Evolutionary conservation across 2,329 filamentous ascomycete species (phyloP).

Genomic region (Dactylellina parvicollis): DNA sequence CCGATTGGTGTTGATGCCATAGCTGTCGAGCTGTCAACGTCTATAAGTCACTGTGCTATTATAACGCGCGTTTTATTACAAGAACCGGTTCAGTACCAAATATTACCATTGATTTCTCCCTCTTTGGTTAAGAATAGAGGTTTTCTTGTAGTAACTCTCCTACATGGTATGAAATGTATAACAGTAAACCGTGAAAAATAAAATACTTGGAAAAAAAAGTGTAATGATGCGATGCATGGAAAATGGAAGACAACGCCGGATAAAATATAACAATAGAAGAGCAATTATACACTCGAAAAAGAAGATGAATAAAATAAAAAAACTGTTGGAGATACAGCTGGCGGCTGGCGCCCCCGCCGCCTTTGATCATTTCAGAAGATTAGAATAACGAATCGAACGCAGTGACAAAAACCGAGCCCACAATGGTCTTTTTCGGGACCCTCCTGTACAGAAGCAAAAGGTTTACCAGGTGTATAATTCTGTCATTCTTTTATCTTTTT

Average conservation of each 20-base stretch:
- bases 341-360: too few species aligned
- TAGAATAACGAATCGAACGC: background rate
- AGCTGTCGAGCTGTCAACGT: too few species aligned
- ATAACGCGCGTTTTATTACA: background rate
- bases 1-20: too few species aligned
- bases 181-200: slow-evolving; percentile 15
- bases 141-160: background rate
- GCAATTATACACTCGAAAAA: slow-evolving; percentile 34
- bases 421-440: background rate
- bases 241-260: slow-evolving; percentile 1
- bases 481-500: slow-evolving; percentile 14
- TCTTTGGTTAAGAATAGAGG: slow-evolving; percentile 23
- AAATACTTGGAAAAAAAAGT: background rate
- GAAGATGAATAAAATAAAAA: slow-evolving; percentile 1
- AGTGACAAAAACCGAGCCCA: background rate
- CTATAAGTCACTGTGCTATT: too few species aligned
- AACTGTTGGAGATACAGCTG: too few species aligned
- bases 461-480: slow-evolving; percentile 11
- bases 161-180: slow-evolving; percentile 34
- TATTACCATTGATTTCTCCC: slow-evolving; percentile 51
- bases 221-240: slow-evolving; percentile 1
- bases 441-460: slow-evolving; percentile 18
- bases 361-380: too few species aligned
- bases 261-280: slow-evolving; percentile 19
- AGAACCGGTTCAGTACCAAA: slow-evolving; percentile 19